Base-by-base conservation (phyloP, 495 filamentous ascomycete species). In the Aspergillus heteromorphus region DNA sequence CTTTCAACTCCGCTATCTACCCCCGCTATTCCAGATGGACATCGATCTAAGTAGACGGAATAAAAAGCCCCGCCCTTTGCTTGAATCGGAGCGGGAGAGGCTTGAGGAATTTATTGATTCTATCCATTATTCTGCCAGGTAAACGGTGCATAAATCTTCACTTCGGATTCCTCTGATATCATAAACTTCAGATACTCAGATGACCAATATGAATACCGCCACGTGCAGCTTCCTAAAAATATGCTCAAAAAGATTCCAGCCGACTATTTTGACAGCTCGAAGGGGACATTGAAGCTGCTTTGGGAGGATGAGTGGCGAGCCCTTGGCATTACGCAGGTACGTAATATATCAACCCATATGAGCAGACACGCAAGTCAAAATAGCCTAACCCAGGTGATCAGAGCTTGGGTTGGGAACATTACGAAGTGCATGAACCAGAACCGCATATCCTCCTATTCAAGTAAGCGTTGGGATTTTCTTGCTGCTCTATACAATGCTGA, bases 251-350 rank as follows among this genome's bases (percentile, higher is more conserved):
- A 84, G 29, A 97, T 98, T 57, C 93, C 93, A 11, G 82, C 91
- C 66, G 95, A 95, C 50, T 98, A 97, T 69, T 95, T 96, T 64
- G 93, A 97, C 64, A 80, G 82, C 27, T 73, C 84, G 17, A 91
- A 95, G 61, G 92, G 93, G 34, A 97, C 92, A 6, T 75, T 98
- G 72, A 98, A 98, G 73, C 73, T 98, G 55, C 75, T 98, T 45
- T 96, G 93, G 89, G 93, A 98, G 71, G 95, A 97, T 48, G 93
- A 98, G 70, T 98, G 93, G 93, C 81, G 93, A 65, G 90, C 87
- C 4, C 78, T 98, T 64, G 93, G 93, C 25, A 98, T 98, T 58
- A 97, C 92, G 57, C 92, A 96, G 83, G 91, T 93, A 69, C 34
- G 75, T 55, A 54, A 11, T 43, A 16, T 11, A 17, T 29, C 25